A percentile compares a stretch with the other conserved stretches of the same genome.
phyloP scores from a whole-genome alignment of 2,329 filamentous ascomycete species.

The Phaeosphaeriaceae sp. region DNA sequence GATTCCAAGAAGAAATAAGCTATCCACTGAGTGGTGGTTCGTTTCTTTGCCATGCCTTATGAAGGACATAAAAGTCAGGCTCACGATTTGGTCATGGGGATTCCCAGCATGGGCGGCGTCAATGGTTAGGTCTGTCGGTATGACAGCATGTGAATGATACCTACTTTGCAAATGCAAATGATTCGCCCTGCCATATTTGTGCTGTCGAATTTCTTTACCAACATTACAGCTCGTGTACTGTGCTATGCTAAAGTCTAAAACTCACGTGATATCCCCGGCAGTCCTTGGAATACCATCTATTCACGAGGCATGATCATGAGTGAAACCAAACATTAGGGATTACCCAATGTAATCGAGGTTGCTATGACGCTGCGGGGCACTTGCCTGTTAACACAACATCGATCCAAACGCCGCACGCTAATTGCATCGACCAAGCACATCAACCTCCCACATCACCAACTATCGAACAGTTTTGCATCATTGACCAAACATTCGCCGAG shows the following conservation, averaged over 20 bases:
- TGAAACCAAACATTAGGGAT: background rate
- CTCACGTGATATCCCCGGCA: too few species aligned
- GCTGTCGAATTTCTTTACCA: background rate
- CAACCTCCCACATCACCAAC: background rate
- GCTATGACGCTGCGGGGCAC: slow-evolving; percentile 8
- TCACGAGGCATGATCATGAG: background rate
- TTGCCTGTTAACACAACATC: background rate
- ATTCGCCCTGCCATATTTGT: slow-evolving; percentile 19
- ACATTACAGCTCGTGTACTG: background rate
- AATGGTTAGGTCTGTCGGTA: slow-evolving; percentile 44
- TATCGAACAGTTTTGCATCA: background rate
- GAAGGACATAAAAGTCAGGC: slow-evolving; percentile 41
- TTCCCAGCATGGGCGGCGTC: slow-evolving; percentile 48
- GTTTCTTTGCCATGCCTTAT: slow-evolving; percentile 37
- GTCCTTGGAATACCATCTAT: background rate
- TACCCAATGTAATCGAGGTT: background rate
- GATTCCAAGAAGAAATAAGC: slow-evolving; percentile 80
- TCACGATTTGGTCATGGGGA: slow-evolving; percentile 38
- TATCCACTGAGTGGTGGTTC: slow-evolving; percentile 21
- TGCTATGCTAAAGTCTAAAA: background rate
- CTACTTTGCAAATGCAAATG: slow-evolving; percentile 45
- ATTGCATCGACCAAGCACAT: background rate
- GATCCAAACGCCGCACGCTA: background rate
- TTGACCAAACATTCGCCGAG: background rate
- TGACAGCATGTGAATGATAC: slow-evolving; percentile 47